Conservation (phyloP, 75 land plant genomes). For the Pinus tabuliformis region DNA sequence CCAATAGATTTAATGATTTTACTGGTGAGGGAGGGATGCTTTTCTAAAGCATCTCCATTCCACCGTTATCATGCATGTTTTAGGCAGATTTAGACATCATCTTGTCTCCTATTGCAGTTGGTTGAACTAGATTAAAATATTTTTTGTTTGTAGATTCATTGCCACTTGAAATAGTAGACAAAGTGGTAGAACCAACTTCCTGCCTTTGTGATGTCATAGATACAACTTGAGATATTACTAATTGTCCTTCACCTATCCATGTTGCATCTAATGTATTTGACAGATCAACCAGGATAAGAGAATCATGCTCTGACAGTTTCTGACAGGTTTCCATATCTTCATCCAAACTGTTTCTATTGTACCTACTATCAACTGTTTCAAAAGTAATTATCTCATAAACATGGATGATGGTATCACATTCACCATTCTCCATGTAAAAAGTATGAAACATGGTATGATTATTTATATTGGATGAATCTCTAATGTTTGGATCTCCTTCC, state of each 20-base stretch:
- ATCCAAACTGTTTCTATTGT: background rate
- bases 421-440: background rate
- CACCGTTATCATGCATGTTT: too few relatives aligned
- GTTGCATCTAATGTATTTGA: too few relatives aligned
- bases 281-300: too few relatives aligned
- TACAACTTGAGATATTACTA: constrained; percentile 10
- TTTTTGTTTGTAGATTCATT: background rate
- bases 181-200: constrained; percentile 4
- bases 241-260: too few relatives aligned
- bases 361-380: background rate
- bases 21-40: too few relatives aligned
- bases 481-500: background rate
- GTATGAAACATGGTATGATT: too few relatives aligned
- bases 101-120: background rate
- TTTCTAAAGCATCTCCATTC: too few relatives aligned
- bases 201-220: constrained; percentile 1
- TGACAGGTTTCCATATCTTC: background rate
- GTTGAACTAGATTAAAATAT: background rate
- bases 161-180: background rate
- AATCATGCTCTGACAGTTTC: constrained; percentile 27
- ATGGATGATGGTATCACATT: background rate
- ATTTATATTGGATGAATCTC: too few relatives aligned
- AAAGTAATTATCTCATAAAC: background rate
- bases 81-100: too few relatives aligned
- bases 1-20: too few relatives aligned